Evolutionary conservation across 1,284 basidiomycete species (phyloP), one percentile per base, ranked within the genome.

Genomic region (Bjerkandera adusta): DNA sequence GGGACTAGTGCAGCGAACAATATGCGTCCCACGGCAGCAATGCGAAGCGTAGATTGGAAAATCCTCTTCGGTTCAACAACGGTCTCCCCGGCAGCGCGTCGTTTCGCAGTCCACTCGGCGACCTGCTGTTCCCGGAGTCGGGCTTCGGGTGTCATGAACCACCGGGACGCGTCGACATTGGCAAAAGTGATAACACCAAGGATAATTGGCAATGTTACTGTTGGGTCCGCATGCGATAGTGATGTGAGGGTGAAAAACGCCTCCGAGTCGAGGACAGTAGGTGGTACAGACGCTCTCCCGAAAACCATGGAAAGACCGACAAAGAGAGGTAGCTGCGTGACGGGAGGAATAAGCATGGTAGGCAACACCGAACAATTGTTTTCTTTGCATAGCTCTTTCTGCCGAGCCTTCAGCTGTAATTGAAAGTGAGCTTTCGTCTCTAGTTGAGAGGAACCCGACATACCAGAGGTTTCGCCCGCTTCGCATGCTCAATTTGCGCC

Each of bases 1-100:
- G 92, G 91, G 16, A 86, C 80, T 61, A 89, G 68, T 13, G 82
- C 75, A n/a, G 86, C 86, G 26, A 92, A 65, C 18, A 89, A 69
- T 43, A 94, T 91, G 49, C 91, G 81, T 12, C 72, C 72, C 22
- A 95, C 71, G 0, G 88, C 83, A 26, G 84, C 61, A 1, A 75
- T 63, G 34, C 90, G 70, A 51, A 93, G 64, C 1, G 67, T 66
- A 5, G 76, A 76, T 56, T 84, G 85, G 42, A 90, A 68, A 27
- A 85, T 65, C 51, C 76, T 77, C 47, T 69, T 71, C 10, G 76
- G 79, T 55, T 76, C 67, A 15, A 79, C 48, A 50, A 72, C 60
- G 41, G 64, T 60, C 61, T 74, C 62, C 45, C 75, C 60, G 37
- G 50, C 53, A 21, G 58, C 64, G 8, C 66, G 61, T 35, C 65